phyloP scores from a whole-genome alignment of 805 yeast species.

The Candida endomychidarum region DNA sequence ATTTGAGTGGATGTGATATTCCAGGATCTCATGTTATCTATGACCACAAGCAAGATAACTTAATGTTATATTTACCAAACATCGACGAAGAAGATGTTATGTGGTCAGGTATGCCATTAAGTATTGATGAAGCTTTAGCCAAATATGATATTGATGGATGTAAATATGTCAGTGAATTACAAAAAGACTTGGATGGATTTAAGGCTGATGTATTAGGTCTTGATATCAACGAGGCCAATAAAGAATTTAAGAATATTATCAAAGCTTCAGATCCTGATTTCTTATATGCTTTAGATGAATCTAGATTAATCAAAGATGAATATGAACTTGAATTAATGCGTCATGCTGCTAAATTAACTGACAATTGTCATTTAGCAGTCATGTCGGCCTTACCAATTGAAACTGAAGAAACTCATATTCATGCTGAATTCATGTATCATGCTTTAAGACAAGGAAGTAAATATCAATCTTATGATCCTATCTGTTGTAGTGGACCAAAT shows the following conservation, averaged over 20 bases:
- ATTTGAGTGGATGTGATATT: conserved; percentile 77
- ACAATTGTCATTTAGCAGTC: conserved; percentile 84
- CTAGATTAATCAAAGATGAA: conserved; percentile 80
- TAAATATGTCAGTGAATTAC: conserved; percentile 55
- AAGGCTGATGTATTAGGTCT: conserved; percentile 46
- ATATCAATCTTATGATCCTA: conserved; percentile 87
- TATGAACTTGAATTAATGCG: conserved; percentile 75
- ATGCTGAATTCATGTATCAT: conserved; percentile 94
- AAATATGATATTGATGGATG: conserved; percentile 84
- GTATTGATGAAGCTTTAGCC: conserved; percentile 59
- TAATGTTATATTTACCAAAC: conserved; percentile 77
- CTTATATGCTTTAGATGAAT: conserved; percentile 76
- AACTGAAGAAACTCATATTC: conserved; percentile 83
- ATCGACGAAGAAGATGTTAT: conserved; percentile 86
- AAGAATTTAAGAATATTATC: conserved; percentile 35
- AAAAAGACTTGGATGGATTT: conserved; percentile 29
- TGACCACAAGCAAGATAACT: conserved; percentile 49
- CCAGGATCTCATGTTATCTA: conserved; percentile 75
- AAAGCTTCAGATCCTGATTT: conserved; percentile 48
- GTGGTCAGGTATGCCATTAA: conserved; percentile 93
- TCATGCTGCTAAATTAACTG: conserved; percentile 82
- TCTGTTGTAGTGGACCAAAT: conserved; percentile 90
- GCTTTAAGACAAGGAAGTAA: conserved; percentile 93
- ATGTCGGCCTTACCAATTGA: conserved; percentile 92
- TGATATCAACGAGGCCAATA: conserved; percentile 50